Conservation (phyloP, 2,329 filamentous ascomycete species). For the Thermothelomyces thermophilus region DNA sequence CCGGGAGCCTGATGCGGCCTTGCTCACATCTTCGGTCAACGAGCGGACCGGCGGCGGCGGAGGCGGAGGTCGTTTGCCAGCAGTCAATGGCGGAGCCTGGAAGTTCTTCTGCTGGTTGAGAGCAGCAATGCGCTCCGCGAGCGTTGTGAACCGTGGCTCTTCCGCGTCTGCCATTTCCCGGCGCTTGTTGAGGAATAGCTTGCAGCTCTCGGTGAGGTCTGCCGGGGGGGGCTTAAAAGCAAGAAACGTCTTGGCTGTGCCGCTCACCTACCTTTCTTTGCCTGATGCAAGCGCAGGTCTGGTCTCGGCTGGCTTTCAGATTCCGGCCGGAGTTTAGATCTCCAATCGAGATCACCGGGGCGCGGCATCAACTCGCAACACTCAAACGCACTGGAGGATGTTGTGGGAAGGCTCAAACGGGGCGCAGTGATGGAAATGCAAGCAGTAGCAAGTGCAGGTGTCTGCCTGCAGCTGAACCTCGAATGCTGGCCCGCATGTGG, state of each 20-base stretch:
- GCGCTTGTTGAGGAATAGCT: background rate
- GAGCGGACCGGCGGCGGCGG: conserved; percentile 42
- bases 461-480: too few species aligned
- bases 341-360: too few species aligned
- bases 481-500: too few species aligned
- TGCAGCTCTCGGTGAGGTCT: background rate
- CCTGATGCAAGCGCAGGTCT: background rate
- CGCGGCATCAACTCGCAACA: too few species aligned
- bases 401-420: background rate
- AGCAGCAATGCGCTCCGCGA: conserved; percentile 58
- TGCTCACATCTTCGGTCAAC: conserved; percentile 31
- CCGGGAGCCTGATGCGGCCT: conserved; percentile 26
- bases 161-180: conserved; percentile 53
- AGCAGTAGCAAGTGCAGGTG: background rate
- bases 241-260: background rate
- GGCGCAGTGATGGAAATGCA: background rate
- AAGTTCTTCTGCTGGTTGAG: conserved; percentile 58
- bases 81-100: conserved; percentile 31
- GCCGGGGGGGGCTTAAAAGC: background rate
- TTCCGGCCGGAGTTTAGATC: too few species aligned
- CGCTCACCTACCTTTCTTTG: too few species aligned
- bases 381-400: background rate
- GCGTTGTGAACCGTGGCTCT: conserved; percentile 54
- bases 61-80: conserved; percentile 37
- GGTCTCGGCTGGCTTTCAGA: too few species aligned